phyloP scores from a whole-genome alignment of 2,329 filamentous ascomycete species.

The Coniosporium tulheliwenetii region DNA sequence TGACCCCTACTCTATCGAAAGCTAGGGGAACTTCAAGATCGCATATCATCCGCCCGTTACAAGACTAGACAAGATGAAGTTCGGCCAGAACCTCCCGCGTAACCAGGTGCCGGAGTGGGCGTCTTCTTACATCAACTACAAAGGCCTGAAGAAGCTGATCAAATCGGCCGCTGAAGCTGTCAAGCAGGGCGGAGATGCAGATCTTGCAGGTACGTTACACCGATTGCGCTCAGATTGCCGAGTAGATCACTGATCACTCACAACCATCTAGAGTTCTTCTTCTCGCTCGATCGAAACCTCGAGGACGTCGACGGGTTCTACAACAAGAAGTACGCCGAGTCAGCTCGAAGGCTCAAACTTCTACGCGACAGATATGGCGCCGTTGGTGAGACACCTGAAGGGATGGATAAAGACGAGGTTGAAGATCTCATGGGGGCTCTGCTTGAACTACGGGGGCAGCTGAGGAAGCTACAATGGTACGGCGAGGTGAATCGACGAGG shows the following conservation, averaged over 20 bases:
- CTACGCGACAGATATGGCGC: constrained; percentile 78
- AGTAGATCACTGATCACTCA: neutral
- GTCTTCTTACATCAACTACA: constrained; percentile 74
- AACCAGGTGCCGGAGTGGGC: constrained; percentile 85
- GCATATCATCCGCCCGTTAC: too few species aligned
- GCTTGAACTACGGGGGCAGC: constrained; percentile 70
- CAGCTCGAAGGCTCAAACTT: constrained; percentile 67
- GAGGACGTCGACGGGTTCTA: constrained; percentile 96
- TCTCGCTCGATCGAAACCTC: constrained; percentile 87
- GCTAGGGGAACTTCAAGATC: too few species aligned
- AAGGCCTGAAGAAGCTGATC: constrained; percentile 86
- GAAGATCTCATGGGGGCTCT: constrained; percentile 85
- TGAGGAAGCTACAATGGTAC: constrained; percentile 93
- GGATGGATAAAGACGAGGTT: constrained; percentile 72
- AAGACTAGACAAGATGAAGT: constrained; percentile 22
- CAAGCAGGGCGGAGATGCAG: constrained; percentile 57
- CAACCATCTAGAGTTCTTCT: constrained; percentile 83
- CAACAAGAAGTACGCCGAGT: constrained; percentile 85
- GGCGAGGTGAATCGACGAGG: constrained; percentile 90
- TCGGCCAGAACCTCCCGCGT: constrained; percentile 46
- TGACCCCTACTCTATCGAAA: too few species aligned
- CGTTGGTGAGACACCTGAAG: constrained; percentile 50
- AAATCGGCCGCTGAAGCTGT: constrained; percentile 56
- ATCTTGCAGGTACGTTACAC: constrained; percentile 66
- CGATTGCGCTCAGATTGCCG: neutral